A percentile compares a stretch with the other conserved stretches of the same genome.
Conservation (phyloP, 768 basidiomycete species). For the Termitomyces sp. region DNA sequence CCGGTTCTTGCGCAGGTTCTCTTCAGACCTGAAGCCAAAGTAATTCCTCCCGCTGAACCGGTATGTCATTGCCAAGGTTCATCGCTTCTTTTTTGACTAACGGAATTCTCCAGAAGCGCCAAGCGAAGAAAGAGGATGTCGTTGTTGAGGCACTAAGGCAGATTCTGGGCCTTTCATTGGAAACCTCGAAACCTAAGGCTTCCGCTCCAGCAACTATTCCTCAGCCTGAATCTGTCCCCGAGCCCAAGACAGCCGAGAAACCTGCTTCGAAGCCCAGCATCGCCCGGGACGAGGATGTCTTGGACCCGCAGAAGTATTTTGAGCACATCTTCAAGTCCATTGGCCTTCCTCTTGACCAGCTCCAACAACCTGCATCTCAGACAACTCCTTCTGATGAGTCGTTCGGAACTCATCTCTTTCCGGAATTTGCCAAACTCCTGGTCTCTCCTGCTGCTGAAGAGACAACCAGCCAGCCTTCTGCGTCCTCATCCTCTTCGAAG, state of each 20-base stretch:
- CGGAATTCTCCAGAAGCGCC: neutral
- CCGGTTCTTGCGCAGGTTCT: neutral
- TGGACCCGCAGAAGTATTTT: neutral
- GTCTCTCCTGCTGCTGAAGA: neutral
- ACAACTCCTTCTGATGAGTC: neutral
- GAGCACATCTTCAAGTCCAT: neutral
- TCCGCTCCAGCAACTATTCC: neutral
- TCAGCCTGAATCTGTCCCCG: neutral
- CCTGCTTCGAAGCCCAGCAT: neutral
- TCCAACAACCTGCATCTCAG: neutral
- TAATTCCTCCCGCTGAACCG: neutral
- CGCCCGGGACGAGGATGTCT: too few species aligned
- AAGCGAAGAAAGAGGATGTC: neutral
- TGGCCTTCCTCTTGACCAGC: neutral
- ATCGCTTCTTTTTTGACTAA: neutral
- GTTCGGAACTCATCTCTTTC: neutral
- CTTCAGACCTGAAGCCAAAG: neutral
- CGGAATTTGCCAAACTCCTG: conserved; percentile 9
- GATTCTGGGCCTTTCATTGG: neutral
- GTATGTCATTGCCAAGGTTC: neutral
- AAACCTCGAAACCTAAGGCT: neutral
- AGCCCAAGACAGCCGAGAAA: neutral
- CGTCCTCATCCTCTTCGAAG: conserved; percentile 1
- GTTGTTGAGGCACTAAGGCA: neutral
- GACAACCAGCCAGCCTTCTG: neutral